These are phyloP conservation scores for Astrothelium subdiscretum DNA, from an alignment of 495 filamentous ascomycete genomes.

Conservation along the genomic window DNA sequence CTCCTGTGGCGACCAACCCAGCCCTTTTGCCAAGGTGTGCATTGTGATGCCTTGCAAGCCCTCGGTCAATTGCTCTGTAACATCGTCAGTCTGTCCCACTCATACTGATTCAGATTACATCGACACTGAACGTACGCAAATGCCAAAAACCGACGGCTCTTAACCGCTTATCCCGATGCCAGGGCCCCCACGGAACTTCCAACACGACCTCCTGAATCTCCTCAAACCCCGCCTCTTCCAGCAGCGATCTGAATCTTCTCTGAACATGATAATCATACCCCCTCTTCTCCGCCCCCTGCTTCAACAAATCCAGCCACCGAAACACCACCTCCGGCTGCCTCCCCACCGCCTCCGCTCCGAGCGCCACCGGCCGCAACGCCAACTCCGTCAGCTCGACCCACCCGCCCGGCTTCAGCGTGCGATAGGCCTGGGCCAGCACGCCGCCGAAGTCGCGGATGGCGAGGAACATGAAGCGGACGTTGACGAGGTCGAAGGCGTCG, in stretches of 20 bases:
- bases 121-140: background rate
- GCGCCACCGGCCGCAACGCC: background rate
- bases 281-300: background rate
- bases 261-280: slow-evolving; percentile 2
- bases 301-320: background rate
- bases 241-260: background rate
- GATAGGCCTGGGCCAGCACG: background rate
- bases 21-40: background rate
- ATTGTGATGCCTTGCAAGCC: slow-evolving; percentile 2
- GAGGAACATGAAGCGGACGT: slow-evolving; percentile 21
- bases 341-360: background rate
- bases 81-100: background rate
- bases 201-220: background rate
- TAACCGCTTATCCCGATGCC: slow-evolving; percentile 3
- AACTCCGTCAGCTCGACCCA: slow-evolving; percentile 4
- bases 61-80: background rate
- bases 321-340: background rate
- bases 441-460: slow-evolving; percentile 1
- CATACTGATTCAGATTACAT: too few relatives aligned
- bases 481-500: slow-evolving; percentile 53
- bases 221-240: slow-evolving; percentile 2
- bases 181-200: slow-evolving; percentile 3
- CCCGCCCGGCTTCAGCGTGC: slow-evolving; percentile 2
- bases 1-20: background rate
- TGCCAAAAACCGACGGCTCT: slow-evolving; percentile 3